Base-by-base conservation (phyloP, 2,329 filamentous ascomycete species). In the Pseudonectria buxi region DNA sequence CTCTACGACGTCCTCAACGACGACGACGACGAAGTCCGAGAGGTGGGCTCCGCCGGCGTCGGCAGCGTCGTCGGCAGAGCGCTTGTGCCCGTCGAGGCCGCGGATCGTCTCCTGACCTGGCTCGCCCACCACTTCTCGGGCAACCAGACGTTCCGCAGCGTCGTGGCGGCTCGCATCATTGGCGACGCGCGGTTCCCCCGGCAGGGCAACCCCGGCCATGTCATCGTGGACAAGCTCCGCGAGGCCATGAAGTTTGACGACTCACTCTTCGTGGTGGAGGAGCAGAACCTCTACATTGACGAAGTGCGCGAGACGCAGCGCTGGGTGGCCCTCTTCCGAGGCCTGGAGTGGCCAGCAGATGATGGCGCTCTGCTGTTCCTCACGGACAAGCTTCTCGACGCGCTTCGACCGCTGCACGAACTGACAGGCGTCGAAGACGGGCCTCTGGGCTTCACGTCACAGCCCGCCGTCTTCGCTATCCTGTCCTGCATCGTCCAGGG, bases 201-300 rank as follows among this genome's bases (percentile, higher is more conserved):
- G 25, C 14, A 36, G 13, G 18, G 33, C 14, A 24, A 24, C 22
- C 30, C 32, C 32, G 44, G 41, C 53, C 28, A 46, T 5, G 33
- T 63, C 0, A 63, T 66, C 0, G 51, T 53, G 15, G 33, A 47
- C 2, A 65, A 71, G 37, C 61, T 81, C 14, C 41, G 53, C 3
- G 43, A 55, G 7, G 70, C 73, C 4, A 56, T 77, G 50, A 59
- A 63, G 36, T 66, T 72, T 47, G 75, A 86, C 53, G 75, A 79
- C 43, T 70, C 80, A 4, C 73, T 98, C 1, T 98, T 98, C 56
- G 81, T 76, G 1, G 73, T 87, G 37, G 92, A 98, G 61, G 89
- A 94, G 57, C 88, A 94, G 56, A 98, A 98, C 55, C 71, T 95
- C n/a, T 96, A 86, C 58, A 68, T 90, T 32, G 90, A 96, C 56